Base-by-base conservation (phyloP, 140 eudicot species). In the Stevia rebaudiana region DNA sequence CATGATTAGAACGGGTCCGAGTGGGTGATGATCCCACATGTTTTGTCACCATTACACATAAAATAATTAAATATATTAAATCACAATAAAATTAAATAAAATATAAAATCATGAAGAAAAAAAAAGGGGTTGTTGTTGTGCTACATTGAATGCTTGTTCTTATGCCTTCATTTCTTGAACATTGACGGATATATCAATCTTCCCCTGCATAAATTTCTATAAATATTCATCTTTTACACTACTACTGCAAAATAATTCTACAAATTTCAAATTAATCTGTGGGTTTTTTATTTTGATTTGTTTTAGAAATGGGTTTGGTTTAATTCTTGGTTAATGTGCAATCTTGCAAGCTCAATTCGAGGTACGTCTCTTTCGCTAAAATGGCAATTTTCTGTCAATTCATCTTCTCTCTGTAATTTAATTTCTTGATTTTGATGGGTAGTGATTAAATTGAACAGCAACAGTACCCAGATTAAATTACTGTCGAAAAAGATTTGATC, bases 161-260 rank as follows among this genome's bases (percentile, higher is more conserved):
- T 40, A 69, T 69, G 57, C 65, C 74, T 59, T 70, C 68, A 21
- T 70, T 59, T 70, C 68, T 59, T 70, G 52, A 70, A 60, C 61
- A 70, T 70, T 60, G 75, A 70, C 75, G 75, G 75, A 70, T 63
- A 59, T 46, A 70, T 70, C 75, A 70, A 70, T 46, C 60, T 69
- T 17, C 43, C 40, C 43, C 67, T 51, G 36, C 36, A 43, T 56
- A 49, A 13, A n/a, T 15, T 68, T 42, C 23, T 55, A 68, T 68
- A 68, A 68, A 56, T 55, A 68, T 28, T 41, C 70, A 65, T 65
- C 57, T 40, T 42, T 22, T 23, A 67, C 42, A 39, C 42, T 18
- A 48, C 72, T 46, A 57, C 67, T 69, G 49, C 67, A 44, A 31
- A 57, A n/a, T 31, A 17, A 0, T 19, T 55, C n/a, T 22, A 17